A percentile compares a stretch with the other conserved stretches of the same genome.
Evolutionary conservation across 176 grass and related monocot genomes (phyloP).

Genomic region (Musa itinerans): DNA sequence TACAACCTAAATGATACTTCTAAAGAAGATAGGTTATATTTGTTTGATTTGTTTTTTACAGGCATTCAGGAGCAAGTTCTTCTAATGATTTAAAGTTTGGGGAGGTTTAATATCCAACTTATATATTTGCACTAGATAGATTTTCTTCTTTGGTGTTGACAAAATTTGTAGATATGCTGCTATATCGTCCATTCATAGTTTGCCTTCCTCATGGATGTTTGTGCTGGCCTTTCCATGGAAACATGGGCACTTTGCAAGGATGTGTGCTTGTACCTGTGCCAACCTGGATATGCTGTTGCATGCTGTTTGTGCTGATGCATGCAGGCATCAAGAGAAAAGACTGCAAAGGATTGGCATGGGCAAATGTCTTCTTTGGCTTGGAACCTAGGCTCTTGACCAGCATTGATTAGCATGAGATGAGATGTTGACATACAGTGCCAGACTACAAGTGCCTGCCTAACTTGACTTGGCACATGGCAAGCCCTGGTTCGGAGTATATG

Average conservation of each 20-base stretch:
- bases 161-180: background rate
- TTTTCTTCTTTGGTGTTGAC: too few relatives aligned
- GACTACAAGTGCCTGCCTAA: too few relatives aligned
- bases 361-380: background rate
- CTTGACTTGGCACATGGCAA: too few relatives aligned
- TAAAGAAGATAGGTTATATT: constrained; percentile 27
- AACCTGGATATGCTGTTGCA: background rate
- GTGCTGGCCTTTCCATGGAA: background rate
- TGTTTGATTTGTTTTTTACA: constrained; percentile 22
- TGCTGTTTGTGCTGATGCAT: background rate
- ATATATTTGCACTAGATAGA: background rate
- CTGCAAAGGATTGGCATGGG: background rate
- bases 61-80: constrained; percentile 43
- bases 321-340: background rate
- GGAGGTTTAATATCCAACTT: constrained; percentile 40
- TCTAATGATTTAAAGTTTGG: constrained; percentile 76
- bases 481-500: too few relatives aligned
- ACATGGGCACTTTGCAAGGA: background rate
- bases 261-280: background rate
- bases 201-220: background rate
- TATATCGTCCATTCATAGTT: background rate
- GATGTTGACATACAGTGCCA: too few relatives aligned
- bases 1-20: constrained; percentile 16
- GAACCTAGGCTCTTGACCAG: too few relatives aligned
- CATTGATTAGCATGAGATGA: background rate